Base-by-base conservation (phyloP, 495 filamentous ascomycete species). In the Talaromyces thailandensis region DNA sequence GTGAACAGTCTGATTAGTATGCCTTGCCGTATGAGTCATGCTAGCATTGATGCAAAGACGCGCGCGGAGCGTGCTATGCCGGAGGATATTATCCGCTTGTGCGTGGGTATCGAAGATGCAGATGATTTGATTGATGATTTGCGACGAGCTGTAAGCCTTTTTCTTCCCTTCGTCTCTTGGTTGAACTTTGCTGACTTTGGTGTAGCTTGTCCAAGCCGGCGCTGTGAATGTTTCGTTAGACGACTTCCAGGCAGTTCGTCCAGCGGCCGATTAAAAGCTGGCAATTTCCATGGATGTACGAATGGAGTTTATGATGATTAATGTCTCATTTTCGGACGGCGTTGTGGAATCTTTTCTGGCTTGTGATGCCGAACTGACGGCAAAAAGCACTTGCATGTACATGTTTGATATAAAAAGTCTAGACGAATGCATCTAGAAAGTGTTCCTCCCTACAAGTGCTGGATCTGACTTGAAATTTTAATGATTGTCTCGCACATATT, bases 1-100 rank as follows among this genome's bases (percentile, higher is more conserved):
- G 95, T 98, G 51, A 98, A 98, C 75, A 94, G 90, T 76, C 73
- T 98, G 74, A 98, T 98, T 74, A 96, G 92, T 75, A 96, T 98
- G 94, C 94, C 94, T 11, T 98, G 94, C 69, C 91, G 90, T 63
- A 98, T 98, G 94, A 98, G 95, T 74, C 94, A 98, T 78, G 94
- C 94, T 23, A 96, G 92, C 70, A 98, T 98, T 72, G 95, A 98
- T 73, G 89, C 88, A 63, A 93, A 94, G 80, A 96, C 93, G 62
- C 81, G 94, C 67, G 77, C 83, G 69, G 93, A 98, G 76, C 82
- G 94, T 65, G 85, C 88, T 57, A 87, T 98, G 84, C 94, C 94
- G 18, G 94, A 98, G 75, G 94, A 98, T 75, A 85, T 98, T 50
- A 97, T 98, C 62, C 79, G 94, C 60, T 73, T 98, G 63, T 98